A percentile compares a stretch with the other conserved stretches of the same genome.
phyloP scores from a whole-genome alignment of 148 eudicot genomes.

The Hydrangea macrophylla region DNA sequence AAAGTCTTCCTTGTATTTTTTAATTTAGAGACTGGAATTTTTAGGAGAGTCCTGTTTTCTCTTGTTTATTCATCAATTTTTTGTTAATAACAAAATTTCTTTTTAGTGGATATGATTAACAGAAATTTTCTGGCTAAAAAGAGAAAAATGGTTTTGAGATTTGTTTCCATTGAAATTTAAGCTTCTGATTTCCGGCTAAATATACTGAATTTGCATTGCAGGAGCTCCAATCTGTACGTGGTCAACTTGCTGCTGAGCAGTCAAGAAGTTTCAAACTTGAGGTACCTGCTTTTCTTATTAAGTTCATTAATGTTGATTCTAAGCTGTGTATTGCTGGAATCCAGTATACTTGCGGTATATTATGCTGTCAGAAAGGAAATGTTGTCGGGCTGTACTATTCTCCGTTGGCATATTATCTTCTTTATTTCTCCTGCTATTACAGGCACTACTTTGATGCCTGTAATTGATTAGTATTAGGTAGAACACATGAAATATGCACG shows the following conservation, averaged over 20 bases:
- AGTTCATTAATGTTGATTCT: not conserved
- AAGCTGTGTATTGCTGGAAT: not conserved
- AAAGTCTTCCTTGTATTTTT: too few species aligned
- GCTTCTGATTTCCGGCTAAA: not conserved
- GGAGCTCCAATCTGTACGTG: slow-evolving; percentile 97
- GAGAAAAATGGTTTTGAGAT: too few species aligned
- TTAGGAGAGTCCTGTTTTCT: too few species aligned
- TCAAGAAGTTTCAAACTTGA: slow-evolving; percentile 98
- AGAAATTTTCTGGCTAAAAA: too few species aligned
- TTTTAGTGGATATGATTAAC: too few species aligned
- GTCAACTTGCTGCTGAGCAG: slow-evolving; percentile 96
- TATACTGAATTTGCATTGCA: slow-evolving; percentile 31
- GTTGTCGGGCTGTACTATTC: too few species aligned
- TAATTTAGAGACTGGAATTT: too few species aligned
- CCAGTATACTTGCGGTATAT: not conserved
- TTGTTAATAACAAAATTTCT: too few species aligned
- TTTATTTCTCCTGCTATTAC: not conserved
- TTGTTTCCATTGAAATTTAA: not conserved
- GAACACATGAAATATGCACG: not conserved
- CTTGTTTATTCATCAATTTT: too few species aligned
- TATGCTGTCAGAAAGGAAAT: not conserved
- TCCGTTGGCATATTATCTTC: not conserved
- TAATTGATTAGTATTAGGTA: not conserved
- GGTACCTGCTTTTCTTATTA: slow-evolving; percentile 35
- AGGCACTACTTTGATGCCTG: not conserved